Evolutionary conservation across 495 filamentous ascomycete genomes (phyloP), one percentile per base, ranked within the genome.

Genomic region (Coniosporium apollinis): DNA sequence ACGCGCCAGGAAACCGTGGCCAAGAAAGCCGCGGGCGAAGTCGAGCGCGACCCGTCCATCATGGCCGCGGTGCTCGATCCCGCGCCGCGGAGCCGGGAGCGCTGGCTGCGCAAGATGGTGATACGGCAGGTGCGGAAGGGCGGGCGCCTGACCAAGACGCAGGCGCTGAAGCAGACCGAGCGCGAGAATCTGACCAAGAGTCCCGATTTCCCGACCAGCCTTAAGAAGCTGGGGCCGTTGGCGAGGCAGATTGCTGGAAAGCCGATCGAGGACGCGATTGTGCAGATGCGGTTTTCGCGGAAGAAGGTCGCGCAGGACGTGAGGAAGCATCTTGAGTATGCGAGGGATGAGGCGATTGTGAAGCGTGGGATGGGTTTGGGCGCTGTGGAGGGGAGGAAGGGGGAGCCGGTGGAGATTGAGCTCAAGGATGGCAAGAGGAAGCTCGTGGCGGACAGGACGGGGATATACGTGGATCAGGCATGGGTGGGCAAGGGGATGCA

Each of bases 261-360:
- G 74, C 76, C 74, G 19, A 64, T 97, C 46, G 82, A 82, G 28
- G 87, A 97, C 20, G 89, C 89, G 10, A 81, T 96, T 39, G 57
- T 78, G 43, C 89, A 97, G 67, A 94, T 97, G 87, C 72, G 76
- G 22, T 94, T 85, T 58, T 82, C 74, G 56, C 79, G 81, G 68
- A 97, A 97, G 72, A 86, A 83, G 66, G 81, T 73, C 32, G 83
- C 89, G 8, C 64, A 66, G 50, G 81, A 92, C 48, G 79, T 94
- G 10, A 52, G 66, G 37, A 68, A 66, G 44, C 80, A 89, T 56
- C 63, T 97, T 13, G 65, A 82, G 52, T 57, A 74, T 34, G 85
- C 89, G 5, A 69, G 74, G 39, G 76, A 87, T 50, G 55, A 69
- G 45, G 89, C 89, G 32, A 60, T 92, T 39, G 78, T 79, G 33